Conservation (phyloP, 1,284 basidiomycete genomes). For the Trametes sp. region DNA sequence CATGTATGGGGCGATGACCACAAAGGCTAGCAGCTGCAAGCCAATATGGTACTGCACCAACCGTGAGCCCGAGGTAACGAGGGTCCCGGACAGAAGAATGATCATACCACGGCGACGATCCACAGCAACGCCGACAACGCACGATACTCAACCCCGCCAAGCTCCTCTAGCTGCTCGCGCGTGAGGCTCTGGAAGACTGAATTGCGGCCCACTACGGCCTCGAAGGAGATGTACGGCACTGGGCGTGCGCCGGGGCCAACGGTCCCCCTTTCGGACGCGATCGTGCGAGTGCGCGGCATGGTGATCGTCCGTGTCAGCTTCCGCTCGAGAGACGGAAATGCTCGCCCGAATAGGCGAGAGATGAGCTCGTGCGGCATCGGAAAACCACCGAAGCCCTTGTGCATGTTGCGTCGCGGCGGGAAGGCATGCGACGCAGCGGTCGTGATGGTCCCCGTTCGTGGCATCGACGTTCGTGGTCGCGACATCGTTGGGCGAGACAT, state of each 20-base stretch:
- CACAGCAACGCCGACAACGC: constrained; percentile 82
- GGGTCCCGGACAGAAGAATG: not conserved
- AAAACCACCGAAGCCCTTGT: constrained; percentile 84
- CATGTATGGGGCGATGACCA: constrained; percentile 85
- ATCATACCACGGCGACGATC: constrained; percentile 61
- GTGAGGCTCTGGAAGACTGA: constrained; percentile 86
- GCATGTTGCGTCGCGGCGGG: constrained; percentile 44
- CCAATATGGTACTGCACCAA: constrained; percentile 64
- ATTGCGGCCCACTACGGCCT: constrained; percentile 87
- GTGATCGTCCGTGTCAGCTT: constrained; percentile 41
- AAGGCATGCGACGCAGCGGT: constrained; percentile 22
- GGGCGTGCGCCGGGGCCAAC: constrained; percentile 52
- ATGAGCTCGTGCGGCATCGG: constrained; percentile 81
- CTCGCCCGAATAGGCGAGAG: constrained; percentile 35
- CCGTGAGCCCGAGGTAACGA: not conserved
- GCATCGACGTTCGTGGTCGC: constrained; percentile 26
- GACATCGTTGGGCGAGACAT: constrained; percentile 30
- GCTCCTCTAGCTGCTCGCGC: constrained; percentile 86
- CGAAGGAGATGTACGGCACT: constrained; percentile 89
- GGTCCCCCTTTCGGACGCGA: constrained; percentile 40
- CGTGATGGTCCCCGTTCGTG: constrained; percentile 29
- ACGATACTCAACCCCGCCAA: constrained; percentile 94
- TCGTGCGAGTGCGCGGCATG: constrained; percentile 41
- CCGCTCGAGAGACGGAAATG: constrained; percentile 40
- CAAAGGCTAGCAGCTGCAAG: constrained; percentile 37